Conservation (phyloP, 2,329 filamentous ascomycete species). For the Claviceps lovelessii region DNA sequence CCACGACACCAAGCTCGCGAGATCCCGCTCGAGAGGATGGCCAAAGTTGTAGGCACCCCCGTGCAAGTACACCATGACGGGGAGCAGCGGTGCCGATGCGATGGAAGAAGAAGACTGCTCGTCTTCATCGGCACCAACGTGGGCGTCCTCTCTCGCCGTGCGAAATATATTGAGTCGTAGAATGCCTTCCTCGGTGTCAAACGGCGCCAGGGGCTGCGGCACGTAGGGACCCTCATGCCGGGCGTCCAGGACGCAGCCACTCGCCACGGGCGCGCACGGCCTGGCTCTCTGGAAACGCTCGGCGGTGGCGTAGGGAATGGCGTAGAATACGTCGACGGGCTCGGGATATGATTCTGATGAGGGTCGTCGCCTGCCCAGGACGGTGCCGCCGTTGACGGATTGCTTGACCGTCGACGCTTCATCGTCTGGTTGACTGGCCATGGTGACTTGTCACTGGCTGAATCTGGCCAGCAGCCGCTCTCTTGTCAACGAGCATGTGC, state of each 20-base stretch:
- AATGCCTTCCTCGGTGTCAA: constrained; percentile 34
- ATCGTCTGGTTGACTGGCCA: not conserved
- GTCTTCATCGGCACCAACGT: too few relatives aligned
- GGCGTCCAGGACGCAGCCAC: constrained; percentile 16
- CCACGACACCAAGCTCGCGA: constrained; percentile 47
- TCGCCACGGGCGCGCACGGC: not conserved
- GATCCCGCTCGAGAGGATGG: constrained; percentile 39
- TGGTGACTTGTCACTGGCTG: not conserved
- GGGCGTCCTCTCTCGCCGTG: constrained; percentile 11
- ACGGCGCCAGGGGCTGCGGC: constrained; percentile 10
- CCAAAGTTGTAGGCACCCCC: constrained; percentile 49
- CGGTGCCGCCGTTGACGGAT: constrained; percentile 10
- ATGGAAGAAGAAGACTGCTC: not conserved
- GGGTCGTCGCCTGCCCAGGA: constrained; percentile 12
- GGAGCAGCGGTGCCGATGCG: constrained; percentile 5
- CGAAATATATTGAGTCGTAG: constrained; percentile 39
- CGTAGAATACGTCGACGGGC: constrained; percentile 30
- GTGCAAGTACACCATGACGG: constrained; percentile 47
- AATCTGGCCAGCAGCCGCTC: not conserved
- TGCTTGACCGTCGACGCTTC: constrained; percentile 5
- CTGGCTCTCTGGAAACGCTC: constrained; percentile 14
- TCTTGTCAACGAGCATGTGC: not conserved
- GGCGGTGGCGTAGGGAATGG: constrained; percentile 33
- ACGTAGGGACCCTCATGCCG: constrained; percentile 19
- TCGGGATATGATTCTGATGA: constrained; percentile 20